Evolutionary conservation across 176 grass and related monocot genomes (phyloP).

Genomic region (Zoysia japonica): DNA sequence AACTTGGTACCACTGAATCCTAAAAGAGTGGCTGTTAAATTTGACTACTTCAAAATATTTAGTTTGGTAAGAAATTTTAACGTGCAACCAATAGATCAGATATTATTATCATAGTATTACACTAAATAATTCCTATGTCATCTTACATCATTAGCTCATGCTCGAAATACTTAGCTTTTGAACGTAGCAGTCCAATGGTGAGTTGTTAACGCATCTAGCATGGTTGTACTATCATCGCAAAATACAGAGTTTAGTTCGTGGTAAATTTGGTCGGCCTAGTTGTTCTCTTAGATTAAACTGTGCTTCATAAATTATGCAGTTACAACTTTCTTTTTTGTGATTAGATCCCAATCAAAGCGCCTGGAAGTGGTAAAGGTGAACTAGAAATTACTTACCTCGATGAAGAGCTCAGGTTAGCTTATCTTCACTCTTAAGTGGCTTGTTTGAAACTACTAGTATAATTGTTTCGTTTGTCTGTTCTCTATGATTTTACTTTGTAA

Average conservation of each 20-base stretch:
- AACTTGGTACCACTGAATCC: constrained; percentile 74
- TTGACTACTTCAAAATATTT: constrained; percentile 98
- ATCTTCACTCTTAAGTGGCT: constrained; percentile 4
- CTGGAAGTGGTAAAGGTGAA: constrained; percentile 77
- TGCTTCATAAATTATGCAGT: background rate
- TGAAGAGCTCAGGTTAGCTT: constrained; percentile 80
- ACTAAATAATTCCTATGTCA: background rate
- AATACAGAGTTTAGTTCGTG: background rate
- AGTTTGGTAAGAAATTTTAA: constrained; percentile 66
- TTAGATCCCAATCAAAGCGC: constrained; percentile 85
- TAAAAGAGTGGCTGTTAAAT: constrained; percentile 67
- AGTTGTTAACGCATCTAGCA: background rate
- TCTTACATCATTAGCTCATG: background rate
- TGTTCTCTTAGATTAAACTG: background rate
- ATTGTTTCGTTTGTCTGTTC: background rate
- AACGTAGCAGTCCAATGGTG: background rate
- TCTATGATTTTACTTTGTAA: constrained; percentile 14
- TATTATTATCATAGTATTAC: background rate
- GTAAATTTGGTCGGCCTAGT: background rate
- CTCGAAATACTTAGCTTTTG: background rate
- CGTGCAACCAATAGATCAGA: constrained; percentile 1
- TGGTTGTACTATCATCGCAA: background rate
- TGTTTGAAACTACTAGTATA: background rate
- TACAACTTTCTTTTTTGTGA: background rate
- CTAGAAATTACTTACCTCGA: constrained; percentile 93